Base-by-base conservation (phyloP, 2,329 filamentous ascomycete species). In the Phialophora expanda region DNA sequence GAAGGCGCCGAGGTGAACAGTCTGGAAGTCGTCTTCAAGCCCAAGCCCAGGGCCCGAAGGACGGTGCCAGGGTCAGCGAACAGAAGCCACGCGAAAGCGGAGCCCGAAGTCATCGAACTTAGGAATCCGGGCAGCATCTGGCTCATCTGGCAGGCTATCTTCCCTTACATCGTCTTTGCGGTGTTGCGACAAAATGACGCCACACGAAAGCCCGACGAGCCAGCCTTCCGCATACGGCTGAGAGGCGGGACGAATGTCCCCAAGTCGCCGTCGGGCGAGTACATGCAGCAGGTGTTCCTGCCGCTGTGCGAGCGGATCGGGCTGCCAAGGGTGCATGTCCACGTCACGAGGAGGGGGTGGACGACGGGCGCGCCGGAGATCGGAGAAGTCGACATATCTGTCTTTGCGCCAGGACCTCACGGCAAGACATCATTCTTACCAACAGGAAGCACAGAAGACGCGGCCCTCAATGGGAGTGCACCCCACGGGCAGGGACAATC, bases 161-260 rank as follows among this genome's bases (percentile, higher is more conserved):
- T 88, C 46, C 86, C 86, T 0, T 87, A 83, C 69, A 74, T 88
- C 2, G 74, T 88, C 1, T 83, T 86, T 74, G 48, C 48, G 20
- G 41, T 56, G 46, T 46, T 64, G 20, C 34, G n/a, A 34, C 32
- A 34, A 34, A 12, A 12, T 11, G 38, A 24, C 44, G 14, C 9
- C 5, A 26, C 12, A 9, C 14, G n/a, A 38, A 12, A 53, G 34
- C 30, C 62, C 30, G 64, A 20, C 3, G 28, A 57, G 24, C 22
- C 58, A 22, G 22, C 48, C 12, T 75, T 81, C 56, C 74, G 70
- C 22, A 69, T 88, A 8, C 78, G 73, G 1, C 80, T 88, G 41
- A 82, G 76, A 8, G 86, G 86, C 5, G 86, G 86, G 7, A 88
- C 86, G 0, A 87, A 88, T 69, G 83, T 85, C 1, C 82, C 82